phyloP scores from a whole-genome alignment of 345 rosid genomes.

The Boechera divaricarpa region DNA sequence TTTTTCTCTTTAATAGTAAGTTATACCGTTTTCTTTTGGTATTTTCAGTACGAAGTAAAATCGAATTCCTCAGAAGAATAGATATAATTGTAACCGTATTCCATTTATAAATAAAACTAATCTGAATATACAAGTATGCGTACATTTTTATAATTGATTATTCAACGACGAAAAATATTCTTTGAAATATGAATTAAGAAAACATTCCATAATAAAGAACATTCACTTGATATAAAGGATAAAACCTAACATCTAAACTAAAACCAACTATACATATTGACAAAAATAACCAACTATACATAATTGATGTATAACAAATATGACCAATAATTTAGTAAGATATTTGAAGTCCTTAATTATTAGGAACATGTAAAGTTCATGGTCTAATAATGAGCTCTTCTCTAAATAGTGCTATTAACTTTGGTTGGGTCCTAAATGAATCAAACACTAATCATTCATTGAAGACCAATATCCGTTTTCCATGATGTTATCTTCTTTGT shows the following conservation, averaged over 20 bases:
- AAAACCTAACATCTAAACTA: constrained; percentile 24
- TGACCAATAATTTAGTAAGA: constrained; percentile 40
- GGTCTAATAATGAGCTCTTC: constrained; percentile 27
- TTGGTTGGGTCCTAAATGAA: constrained; percentile 34
- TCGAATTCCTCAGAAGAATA: background rate
- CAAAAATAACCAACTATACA: constrained; percentile 34
- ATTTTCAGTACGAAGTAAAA: too few species aligned
- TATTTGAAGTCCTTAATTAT: constrained; percentile 32
- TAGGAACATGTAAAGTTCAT: constrained; percentile 41
- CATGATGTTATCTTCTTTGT: constrained; percentile 43
- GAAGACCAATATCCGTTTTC: constrained; percentile 41
- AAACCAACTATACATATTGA: constrained; percentile 40
- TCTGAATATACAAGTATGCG: constrained; percentile 2
- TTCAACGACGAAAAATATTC: too few species aligned
- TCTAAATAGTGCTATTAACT: constrained; percentile 30
- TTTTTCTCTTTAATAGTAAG: background rate
- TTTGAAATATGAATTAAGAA: background rate
- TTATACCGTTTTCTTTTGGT: background rate
- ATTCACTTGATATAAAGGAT: constrained; percentile 19
- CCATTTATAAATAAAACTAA: background rate
- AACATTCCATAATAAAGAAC: background rate
- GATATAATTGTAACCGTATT: background rate
- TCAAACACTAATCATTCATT: constrained; percentile 32
- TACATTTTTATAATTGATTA: background rate
- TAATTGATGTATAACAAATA: constrained; percentile 37